Evolutionary conservation across 1,284 basidiomycete genomes (phyloP).

Genomic region (Chondrostereum purpureum): DNA sequence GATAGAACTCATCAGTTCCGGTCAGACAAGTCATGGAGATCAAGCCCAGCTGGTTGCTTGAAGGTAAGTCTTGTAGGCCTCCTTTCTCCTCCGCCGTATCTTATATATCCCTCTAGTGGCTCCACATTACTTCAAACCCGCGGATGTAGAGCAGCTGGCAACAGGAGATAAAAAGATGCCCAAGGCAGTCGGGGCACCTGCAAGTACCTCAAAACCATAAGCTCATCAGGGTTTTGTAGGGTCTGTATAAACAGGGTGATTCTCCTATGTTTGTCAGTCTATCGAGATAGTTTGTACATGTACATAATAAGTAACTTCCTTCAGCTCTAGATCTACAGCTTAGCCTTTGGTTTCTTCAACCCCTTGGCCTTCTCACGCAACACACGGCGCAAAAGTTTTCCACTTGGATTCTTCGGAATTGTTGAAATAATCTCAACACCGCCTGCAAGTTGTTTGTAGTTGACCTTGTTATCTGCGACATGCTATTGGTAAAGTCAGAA

Average conservation of each 20-base stretch:
- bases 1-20: conserved; percentile 13
- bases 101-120: conserved; percentile 74
- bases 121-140: conserved; percentile 89
- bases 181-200: conserved; percentile 43
- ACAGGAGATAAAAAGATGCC: conserved; percentile 90
- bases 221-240: too few species aligned
- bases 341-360: conserved; percentile 14
- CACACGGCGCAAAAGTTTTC: conserved; percentile 40
- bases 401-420: conserved; percentile 50
- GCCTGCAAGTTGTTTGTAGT: conserved; percentile 49
- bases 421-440: conserved; percentile 45
- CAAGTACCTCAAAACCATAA: conserved; percentile 1
- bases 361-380: conserved; percentile 18
- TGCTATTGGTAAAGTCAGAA: conserved; percentile 26
- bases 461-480: conserved; percentile 48
- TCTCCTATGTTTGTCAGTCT: too few species aligned
- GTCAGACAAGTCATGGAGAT: conserved; percentile 95
- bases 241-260: too few species aligned
- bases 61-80: conserved; percentile 51
- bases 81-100: conserved; percentile 2
- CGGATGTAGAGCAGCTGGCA: conserved; percentile 79
- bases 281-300: too few species aligned
- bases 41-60: conserved; percentile 88
- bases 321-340: too few species aligned
- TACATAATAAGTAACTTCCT: too few species aligned